Evolutionary conservation across 2,329 filamentous ascomycete species (phyloP), one percentile per base, ranked within the genome.

Genomic region (Sphaerostilbella broomeana): DNA sequence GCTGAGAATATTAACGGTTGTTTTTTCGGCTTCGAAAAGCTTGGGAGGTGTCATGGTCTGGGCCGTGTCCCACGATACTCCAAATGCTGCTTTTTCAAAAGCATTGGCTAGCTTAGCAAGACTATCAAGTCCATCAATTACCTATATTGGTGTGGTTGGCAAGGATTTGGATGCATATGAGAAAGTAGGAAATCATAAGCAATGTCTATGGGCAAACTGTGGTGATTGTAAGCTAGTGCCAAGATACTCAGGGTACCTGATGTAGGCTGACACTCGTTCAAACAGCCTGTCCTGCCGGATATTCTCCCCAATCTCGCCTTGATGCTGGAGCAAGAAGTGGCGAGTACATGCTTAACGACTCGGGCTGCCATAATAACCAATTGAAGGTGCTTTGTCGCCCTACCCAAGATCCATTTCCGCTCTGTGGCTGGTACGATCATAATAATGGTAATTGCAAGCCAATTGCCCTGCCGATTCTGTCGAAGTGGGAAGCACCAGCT

Each of bases 1-100:
- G 12, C 3, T 12, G 22, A 12, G 10, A 19, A 20, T 22, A 22
- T 8, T 33, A 19, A 21, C 19, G 18, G 12, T 6, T 7, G 17
- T 33, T 18, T 11, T 21, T 20, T 12, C 19, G 17, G 12, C 8
- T 25, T 25, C 12, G 22, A 12, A 25, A 25, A 25, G 32, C 21
- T 24, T 25, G n/a, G 21, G 13, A 16, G 32, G 32, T 15, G 21
- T 35, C 32, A 35, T 35, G 32, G 32, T 35, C 20, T 35, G 32
- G 32, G 32, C 32, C 22, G 20, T 35, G 8, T 25, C 20, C 32
- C 32, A 37, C n/a, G 35, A 37, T 21, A 35, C 33, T 26, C 15
- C n/a, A 12, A 35, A 35, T 35, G 24, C 33, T 16, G 26, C 33
- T 11, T 35, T 25, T 35, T 35, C 33, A 17, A 35, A 6, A 22